These are phyloP conservation scores for Eucalyptus tenuipes DNA, from an alignment of 345 rosid species.

Conservation along the genomic window DNA sequence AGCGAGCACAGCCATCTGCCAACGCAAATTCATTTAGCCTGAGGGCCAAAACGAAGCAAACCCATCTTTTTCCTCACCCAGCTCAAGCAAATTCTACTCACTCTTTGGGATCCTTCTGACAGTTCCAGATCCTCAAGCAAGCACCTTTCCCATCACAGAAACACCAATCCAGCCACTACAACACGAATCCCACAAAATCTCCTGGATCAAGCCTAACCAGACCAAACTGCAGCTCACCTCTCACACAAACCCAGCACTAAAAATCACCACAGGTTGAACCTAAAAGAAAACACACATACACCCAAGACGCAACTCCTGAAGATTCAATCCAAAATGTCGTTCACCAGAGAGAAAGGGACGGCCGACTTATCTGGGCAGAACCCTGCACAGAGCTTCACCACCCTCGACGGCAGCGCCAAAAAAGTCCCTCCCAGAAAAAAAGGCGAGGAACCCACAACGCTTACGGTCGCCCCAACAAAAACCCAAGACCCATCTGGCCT, in stretches of 20 bases:
- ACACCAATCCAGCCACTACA: not conserved
- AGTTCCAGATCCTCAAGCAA: not conserved
- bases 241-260: not conserved
- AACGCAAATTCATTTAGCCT: not conserved
- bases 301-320: not conserved
- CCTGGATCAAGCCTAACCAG: not conserved
- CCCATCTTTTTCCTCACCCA: not conserved
- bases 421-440: not conserved
- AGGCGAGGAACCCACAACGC: not conserved
- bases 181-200: not conserved
- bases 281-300: not conserved
- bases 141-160: not conserved
- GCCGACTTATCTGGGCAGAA: not conserved
- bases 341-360: not conserved
- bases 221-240: not conserved
- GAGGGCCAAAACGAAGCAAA: not conserved
- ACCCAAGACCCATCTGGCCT: not conserved
- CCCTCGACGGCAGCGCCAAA: not conserved
- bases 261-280: not conserved
- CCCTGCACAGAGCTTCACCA: not conserved
- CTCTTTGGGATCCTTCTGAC: not conserved
- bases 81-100: not conserved
- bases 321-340: not conserved
- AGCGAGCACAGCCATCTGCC: not conserved
- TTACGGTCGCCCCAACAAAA: not conserved